Base-by-base conservation (phyloP, 75 land plant genomes). In the Pinus tabuliformis region DNA sequence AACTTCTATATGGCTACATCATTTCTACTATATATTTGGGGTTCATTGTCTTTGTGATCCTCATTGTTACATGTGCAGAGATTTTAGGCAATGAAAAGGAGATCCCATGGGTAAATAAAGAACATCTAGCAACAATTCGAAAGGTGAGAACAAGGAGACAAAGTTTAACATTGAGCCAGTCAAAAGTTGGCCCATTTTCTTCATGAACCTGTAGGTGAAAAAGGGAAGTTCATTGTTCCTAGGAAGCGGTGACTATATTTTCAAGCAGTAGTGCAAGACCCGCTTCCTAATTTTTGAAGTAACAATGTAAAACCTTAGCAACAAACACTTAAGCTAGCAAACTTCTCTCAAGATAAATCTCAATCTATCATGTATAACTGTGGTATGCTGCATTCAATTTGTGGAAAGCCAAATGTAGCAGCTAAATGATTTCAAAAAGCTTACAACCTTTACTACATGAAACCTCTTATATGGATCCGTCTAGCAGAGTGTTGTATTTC, bases 401-500 rank as follows among this genome's bases (percentile, higher is more conserved):
- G 88, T 89, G 96, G 96, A 56, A 95, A 91, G 49, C 99, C 99
- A 21, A 57, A 88, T 26, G 76, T 88, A 76, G 98, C 99, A 68
- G 89, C 93, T 81, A 81, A 80, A 6, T 95, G 91, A 75, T 95
- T 97, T 74, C 91, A 88, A 74, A 81, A 85, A 80, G 91, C 98
- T 16, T 80, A 78, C 70, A 66, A 79, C 57, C 71, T 91, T 15
- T 97, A 90, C 77, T 86, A 87, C 72, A 85, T 82, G 24, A 72
- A 72, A 75, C 99, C 98, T 49, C 76, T 95, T 5, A 65, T 95
- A 52, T 97, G 99, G 99, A 83, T 97, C 30, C 86, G 94, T 22
- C 78, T 95, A 66, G 96, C 96, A 54, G 99, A 97, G 73, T 97
- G 99, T 75, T 95, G 94, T 72, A 76, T 95, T 24, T 76, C 87